Base-by-base conservation (phyloP, 805 yeast species). In the Komagataella kurtzmanii region DNA sequence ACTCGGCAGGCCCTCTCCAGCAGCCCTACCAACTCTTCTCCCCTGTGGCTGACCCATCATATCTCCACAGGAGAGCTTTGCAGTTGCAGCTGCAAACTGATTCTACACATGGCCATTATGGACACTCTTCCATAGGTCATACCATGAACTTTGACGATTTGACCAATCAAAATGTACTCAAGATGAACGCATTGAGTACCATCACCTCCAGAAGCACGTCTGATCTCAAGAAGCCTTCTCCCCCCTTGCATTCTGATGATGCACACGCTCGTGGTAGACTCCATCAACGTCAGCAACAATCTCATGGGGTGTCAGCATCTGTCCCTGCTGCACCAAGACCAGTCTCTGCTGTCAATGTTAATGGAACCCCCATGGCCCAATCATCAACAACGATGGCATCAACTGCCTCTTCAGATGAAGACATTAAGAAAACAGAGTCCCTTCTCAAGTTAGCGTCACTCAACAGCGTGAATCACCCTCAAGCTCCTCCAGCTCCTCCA, bases 131-230 rank as follows among this genome's bases (percentile, higher is more conserved):
- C 6, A 10, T 12, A 45, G 19, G 21, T 19, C 46, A 49, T 24
- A 40, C 43, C 24, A 57, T 54, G 55, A 51, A 53, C 17, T 55
- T 52, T 21, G 57, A 53, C 21, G 55, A 56, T 40, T 36, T 56
- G 24, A 54, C 47, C 40, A 52, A 51, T 24, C 59, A 48, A 52
- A 71, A 74, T 30, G 76, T 78, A n/a, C 65, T 77, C 64, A 82
- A 82, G 60, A 66, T 82, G 56, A 84, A 85, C 4, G 88, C 88
- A 0, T 70, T 82, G 52, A 76, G 82, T 23, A 81, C 88, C 2
- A 81, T 81, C 54, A 79, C 79, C 62, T 73, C 76, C 6, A 64
- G 86, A 19, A 30, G 40, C 40, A 30, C 14, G 12, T 30, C 40
- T 30, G 40, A 30, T 30, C 40, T 30, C 14, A 30, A 30, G 14